These are phyloP conservation scores for Lentinula guzmanii DNA, from an alignment of 768 basidiomycete species.

Conservation along the genomic window DNA sequence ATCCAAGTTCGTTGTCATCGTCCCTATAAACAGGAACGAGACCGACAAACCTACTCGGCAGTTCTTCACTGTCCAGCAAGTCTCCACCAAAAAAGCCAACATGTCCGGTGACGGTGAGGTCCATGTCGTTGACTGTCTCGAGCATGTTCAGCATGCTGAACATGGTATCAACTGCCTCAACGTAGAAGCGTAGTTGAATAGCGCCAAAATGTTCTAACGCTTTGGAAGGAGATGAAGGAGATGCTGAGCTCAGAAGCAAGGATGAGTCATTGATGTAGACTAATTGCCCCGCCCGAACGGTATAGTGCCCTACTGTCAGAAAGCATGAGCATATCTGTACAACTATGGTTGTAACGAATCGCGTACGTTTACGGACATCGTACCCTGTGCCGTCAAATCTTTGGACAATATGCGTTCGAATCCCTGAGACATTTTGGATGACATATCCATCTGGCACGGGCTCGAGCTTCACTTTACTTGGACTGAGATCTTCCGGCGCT, in stretches of 20 bases:
- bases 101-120: conserved; percentile 50
- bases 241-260: conserved; percentile 26
- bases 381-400: conserved; percentile 82
- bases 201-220: conserved; percentile 24
- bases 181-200: conserved; percentile 54
- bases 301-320: conserved; percentile 69
- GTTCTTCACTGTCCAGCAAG: conserved; percentile 26
- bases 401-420: conserved; percentile 72
- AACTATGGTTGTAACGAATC: background rate
- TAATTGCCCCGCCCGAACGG: conserved; percentile 71
- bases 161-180: conserved; percentile 43
- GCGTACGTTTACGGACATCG: conserved; percentile 76
- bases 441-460: conserved; percentile 64
- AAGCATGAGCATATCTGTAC: background rate
- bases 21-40: conserved; percentile 56
- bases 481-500: conserved; percentile 65
- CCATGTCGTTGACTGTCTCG: conserved; percentile 28
- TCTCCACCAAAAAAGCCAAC: conserved; percentile 72
- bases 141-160: conserved; percentile 31
- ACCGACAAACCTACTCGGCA: conserved; percentile 38
- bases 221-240: conserved; percentile 20
- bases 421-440: conserved; percentile 70
- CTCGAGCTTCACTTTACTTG: conserved; percentile 58
- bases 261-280: conserved; percentile 76
- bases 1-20: conserved; percentile 50